These are phyloP conservation scores for Cercospora sp. DNA, from an alignment of 2,329 filamentous ascomycete species.

Conservation along the genomic window DNA sequence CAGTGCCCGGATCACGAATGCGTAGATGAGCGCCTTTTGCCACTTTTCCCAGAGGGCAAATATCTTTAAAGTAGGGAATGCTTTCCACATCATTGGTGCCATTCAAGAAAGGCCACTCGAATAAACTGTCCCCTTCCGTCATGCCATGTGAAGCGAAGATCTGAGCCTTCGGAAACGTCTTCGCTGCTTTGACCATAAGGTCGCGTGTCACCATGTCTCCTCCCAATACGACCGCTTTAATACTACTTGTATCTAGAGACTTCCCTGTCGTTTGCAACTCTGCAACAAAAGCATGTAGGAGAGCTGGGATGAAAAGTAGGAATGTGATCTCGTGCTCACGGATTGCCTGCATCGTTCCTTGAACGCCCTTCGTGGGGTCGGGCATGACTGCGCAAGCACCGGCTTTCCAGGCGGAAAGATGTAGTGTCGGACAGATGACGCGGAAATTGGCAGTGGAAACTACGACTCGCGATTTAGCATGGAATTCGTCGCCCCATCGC, in stretches of 20 bases:
- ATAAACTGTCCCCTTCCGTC: slow-evolving; percentile 25
- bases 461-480: not conserved
- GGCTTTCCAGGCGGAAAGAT: slow-evolving; percentile 16
- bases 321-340: slow-evolving; percentile 19
- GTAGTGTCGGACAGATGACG: slow-evolving; percentile 19
- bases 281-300: slow-evolving; percentile 18
- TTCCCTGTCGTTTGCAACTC: slow-evolving; percentile 8
- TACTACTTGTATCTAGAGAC: slow-evolving; percentile 6
- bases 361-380: slow-evolving; percentile 11
- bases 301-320: slow-evolving; percentile 21
- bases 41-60: slow-evolving; percentile 20
- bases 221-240: slow-evolving; percentile 14
- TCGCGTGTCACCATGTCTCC: slow-evolving; percentile 24
- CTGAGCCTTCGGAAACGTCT: slow-evolving; percentile 18
- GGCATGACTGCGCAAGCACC: slow-evolving; percentile 24
- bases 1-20: slow-evolving; percentile 22
- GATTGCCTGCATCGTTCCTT: slow-evolving; percentile 18
- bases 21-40: slow-evolving; percentile 16
- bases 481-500: slow-evolving; percentile 5
- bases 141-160: slow-evolving; percentile 22
- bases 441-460: slow-evolving; percentile 25
- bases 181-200: slow-evolving; percentile 13
- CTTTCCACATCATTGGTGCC: slow-evolving; percentile 1
- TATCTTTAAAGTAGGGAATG: slow-evolving; percentile 23
- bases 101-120: slow-evolving; percentile 22